Evolutionary conservation across 2,329 filamentous ascomycete species (phyloP), one percentile per base, ranked within the genome.

Genomic region (Cercospora nicotianae): DNA sequence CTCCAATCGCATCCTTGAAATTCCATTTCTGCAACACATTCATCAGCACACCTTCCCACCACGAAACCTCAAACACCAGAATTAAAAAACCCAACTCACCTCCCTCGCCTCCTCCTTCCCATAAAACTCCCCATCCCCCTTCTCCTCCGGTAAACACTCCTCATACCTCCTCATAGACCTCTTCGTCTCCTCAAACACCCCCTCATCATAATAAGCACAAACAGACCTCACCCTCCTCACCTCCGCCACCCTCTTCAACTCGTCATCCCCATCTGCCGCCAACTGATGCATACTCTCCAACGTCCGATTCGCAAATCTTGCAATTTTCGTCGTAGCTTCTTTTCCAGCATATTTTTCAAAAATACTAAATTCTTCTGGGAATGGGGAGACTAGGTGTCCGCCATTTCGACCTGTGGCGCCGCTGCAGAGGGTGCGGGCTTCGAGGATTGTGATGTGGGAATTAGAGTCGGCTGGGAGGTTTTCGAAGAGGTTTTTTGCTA

Each of bases 331-430:
- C n/a, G 71, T 65, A 45, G 68, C 67, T 10, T 68, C 63, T 13
- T n/a, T 62, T 4, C 71, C 71, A 10, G 66, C 60, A 33, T 48
- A 57, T 36, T 70, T 69, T 33, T 69, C 67, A 9, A 70, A 60
- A 0, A 33, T 39, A 3, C 26, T 42, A 20, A 72, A 72, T 13
- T 68, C 68, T 20, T 70, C 67, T 9, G 67, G 69, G 3, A 70
- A n/a, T n/a, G 70, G 69, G 3, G 67, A 67, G 3, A 71, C 58
- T 4, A 70, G 10, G 28, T 72, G 70, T 2, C 70, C 70, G 26
- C 70, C 70, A 67, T 72, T 72, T 16, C 70, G 61, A 2, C 70
- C 70, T 3, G 71, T 72, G 16, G 71, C 71, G 8, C 69, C 69
- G 16, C 67, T 70, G 12, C 62, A 62, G 3, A 70, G 60, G 1